Base-by-base conservation (phyloP, 805 yeast genomes). In the Saccharomycopsis capsularis region DNA sequence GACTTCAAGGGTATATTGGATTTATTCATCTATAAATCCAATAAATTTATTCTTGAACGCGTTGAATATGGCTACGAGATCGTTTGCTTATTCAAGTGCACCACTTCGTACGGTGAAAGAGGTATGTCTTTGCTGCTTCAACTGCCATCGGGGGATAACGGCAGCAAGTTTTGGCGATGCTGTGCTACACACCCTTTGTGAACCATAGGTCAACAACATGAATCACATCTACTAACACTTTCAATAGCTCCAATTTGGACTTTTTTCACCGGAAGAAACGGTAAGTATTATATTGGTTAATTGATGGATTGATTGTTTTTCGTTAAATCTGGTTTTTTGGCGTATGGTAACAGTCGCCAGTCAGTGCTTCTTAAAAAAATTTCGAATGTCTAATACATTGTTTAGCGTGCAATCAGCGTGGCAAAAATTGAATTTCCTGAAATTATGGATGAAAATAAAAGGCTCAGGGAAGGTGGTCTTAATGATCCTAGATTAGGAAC, bases 371-470 rank as follows among this genome's bases (percentile, higher is more conserved):
- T 16, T 6, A 7, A 3, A 38, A 3, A 23, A 22, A 24, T 11
- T 23, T 13, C 7, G 19, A 7, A 9, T 18, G 11, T 22, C 19
- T 30, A 32, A n/a, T n/a, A n/a, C n/a, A n/a, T 49, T 42, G 37
- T 30, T 9, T 53, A 71, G 76, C 85, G 96, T 68, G 97, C 98
- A 44, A 90, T 93, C 57, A 87, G 96, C 54, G 99, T 95, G 52
- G 98, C 97, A 39, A 93, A 93, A 64, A 88, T 93, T 62, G 97
- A 91, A 68, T 93, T 85, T 62, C 99, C 99, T 21, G 99, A 93
- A 69, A 93, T 97, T n/a, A 93, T 93, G 96, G 99, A 93, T 67
- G 97, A 90, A 67, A 80, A 96, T 36, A 89, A 95, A 51, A 85
- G 86, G 56, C 97, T 98, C 42, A 81, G 97, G 65, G 90, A 89